These are phyloP conservation scores for Talaromyces sp. DNA, from an alignment of 2,329 filamentous ascomycete species.

Conservation along the genomic window DNA sequence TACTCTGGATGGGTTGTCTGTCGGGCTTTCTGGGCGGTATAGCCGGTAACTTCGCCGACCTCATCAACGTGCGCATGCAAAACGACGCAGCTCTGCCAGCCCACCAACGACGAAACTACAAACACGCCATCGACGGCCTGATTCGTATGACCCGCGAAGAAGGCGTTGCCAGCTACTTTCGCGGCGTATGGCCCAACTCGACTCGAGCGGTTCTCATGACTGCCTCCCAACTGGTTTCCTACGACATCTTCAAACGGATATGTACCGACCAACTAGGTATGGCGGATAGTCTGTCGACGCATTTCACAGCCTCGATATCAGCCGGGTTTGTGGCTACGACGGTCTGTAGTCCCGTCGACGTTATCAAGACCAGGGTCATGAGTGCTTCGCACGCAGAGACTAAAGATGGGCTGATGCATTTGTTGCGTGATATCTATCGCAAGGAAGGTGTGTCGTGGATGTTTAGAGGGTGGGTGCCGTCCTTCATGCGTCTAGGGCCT, in stretches of 20 bases:
- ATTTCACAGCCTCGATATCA: conserved; percentile 57
- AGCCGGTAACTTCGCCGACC: conserved; percentile 89
- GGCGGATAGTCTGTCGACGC: conserved; percentile 54
- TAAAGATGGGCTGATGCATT: conserved; percentile 41
- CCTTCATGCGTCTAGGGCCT: conserved; percentile 60
- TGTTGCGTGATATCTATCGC: conserved; percentile 51
- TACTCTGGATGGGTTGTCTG: conserved; percentile 74
- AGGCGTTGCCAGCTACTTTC: conserved; percentile 69
- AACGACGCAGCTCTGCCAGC: conserved; percentile 74
- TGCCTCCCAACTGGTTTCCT: conserved; percentile 58
- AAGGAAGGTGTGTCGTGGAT: conserved; percentile 59
- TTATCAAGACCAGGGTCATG: conserved; percentile 64
- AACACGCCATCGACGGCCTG: conserved; percentile 80
- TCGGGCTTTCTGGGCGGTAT: conserved; percentile 87
- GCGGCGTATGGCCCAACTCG: conserved; percentile 64
- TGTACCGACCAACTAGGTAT: conserved; percentile 50
- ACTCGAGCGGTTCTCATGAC: conserved; percentile 62
- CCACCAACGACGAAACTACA: conserved; percentile 77
- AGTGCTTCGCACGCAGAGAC: conserved; percentile 43
- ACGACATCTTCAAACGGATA: conserved; percentile 58
- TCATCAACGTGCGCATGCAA: conserved; percentile 98
- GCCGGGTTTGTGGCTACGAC: conserved; percentile 64
- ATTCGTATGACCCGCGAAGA: conserved; percentile 82
- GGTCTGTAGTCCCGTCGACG: conserved; percentile 62
- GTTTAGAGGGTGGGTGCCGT: conserved; percentile 63